phyloP scores from a whole-genome alignment of 257 asterid species.

The Solanum ossicruentum region DNA sequence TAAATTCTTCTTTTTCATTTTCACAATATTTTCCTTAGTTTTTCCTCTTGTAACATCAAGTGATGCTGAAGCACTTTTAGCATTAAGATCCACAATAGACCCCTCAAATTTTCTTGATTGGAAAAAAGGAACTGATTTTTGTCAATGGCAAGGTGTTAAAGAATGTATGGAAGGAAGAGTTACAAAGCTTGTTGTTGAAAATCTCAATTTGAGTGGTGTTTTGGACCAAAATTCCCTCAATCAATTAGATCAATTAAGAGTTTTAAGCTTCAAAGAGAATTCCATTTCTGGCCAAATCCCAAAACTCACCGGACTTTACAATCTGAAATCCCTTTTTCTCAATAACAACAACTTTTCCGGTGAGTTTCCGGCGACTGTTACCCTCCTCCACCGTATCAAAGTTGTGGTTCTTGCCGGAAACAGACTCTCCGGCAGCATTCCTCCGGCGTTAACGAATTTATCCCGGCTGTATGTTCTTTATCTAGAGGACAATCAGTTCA shows the following conservation, averaged over 20 bases:
- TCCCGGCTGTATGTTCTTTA: conserved; percentile 48
- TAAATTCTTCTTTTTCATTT: conserved; percentile 4
- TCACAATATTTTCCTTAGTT: conserved; percentile 5
- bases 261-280: conserved; percentile 68
- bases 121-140: conserved; percentile 27
- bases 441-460: conserved; percentile 22
- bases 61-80: conserved; percentile 62
- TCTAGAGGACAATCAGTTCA: conserved; percentile 55
- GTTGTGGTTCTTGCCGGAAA: conserved; percentile 52
- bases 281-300: conserved; percentile 71
- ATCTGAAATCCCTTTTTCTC: conserved; percentile 71
- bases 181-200: conserved; percentile 68
- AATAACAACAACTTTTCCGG: conserved; percentile 57
- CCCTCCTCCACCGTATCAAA: conserved; percentile 58
- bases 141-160: conserved; percentile 73
- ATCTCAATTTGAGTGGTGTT: conserved; percentile 48
- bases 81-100: conserved; percentile 44
- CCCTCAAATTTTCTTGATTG: conserved; percentile 49
- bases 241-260: conserved; percentile 71
- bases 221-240: conserved; percentile 51
- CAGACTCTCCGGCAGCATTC: conserved; percentile 49
- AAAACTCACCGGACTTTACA: conserved; percentile 37
- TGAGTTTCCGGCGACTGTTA: conserved; percentile 34
- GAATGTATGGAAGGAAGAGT: conserved; percentile 73
- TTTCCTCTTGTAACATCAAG: conserved; percentile 32